Evolutionary conservation across 2,329 filamentous ascomycete species (phyloP).

Genomic region (Fusarium pseudonygamai): DNA sequence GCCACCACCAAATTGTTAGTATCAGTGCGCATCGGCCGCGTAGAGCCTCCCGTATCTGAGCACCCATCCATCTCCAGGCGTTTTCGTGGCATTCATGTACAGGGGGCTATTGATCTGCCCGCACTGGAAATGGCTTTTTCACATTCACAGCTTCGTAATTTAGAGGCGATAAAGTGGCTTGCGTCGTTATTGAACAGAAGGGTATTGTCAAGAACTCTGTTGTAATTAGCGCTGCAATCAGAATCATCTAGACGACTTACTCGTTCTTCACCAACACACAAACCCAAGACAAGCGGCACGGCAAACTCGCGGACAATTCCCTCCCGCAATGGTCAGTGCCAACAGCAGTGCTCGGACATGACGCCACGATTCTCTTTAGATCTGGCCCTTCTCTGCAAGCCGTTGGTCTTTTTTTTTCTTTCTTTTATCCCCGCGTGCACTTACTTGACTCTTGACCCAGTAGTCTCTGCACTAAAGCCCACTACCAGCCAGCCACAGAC

Average conservation of each 20-base stretch:
- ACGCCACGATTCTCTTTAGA: constrained; percentile 6
- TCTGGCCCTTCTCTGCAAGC: not conserved
- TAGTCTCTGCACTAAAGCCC: not conserved
- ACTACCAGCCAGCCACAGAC: not conserved
- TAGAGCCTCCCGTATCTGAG: not conserved
- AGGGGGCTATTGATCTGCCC: not conserved
- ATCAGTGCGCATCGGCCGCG: not conserved
- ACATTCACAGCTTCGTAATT: not conserved
- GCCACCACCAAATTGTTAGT: not conserved
- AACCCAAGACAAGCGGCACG: not conserved
- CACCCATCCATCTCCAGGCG: not conserved
- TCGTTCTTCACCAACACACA: not conserved
- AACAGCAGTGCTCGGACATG: not conserved
- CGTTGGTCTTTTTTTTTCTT: not conserved
- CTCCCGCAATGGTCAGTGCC: not conserved
- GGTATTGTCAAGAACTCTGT: constrained; percentile 2
- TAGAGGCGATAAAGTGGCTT: not conserved
- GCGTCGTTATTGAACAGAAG: not conserved
- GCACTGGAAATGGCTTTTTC: constrained; percentile 3
- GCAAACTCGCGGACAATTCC: not conserved
- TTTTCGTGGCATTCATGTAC: not conserved
- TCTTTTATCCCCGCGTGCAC: not conserved
- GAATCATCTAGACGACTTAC: not conserved
- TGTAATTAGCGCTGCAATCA: not conserved
- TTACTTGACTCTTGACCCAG: not conserved